Conservation (phyloP, 805 yeast species). For the Candida chauliodis region DNA sequence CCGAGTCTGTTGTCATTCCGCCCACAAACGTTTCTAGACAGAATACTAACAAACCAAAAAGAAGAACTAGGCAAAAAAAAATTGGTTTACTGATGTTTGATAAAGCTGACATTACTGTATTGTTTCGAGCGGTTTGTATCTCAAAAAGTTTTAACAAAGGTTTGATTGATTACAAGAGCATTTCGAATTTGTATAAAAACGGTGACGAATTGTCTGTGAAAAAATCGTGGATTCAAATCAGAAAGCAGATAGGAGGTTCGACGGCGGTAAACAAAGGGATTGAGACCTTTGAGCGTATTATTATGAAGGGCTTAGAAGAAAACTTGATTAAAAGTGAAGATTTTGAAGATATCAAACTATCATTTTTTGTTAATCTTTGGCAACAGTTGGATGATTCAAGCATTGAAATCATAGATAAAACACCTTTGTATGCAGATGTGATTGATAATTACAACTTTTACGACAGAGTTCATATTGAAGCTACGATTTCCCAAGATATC, state of each 20-base stretch:
- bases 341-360: conserved; percentile 48
- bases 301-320: conserved; percentile 54
- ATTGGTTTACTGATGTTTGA: conserved; percentile 20
- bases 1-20: not conserved
- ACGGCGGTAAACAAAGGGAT: conserved; percentile 57
- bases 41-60: not conserved
- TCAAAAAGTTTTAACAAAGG: conserved; percentile 57
- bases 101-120: conserved; percentile 47
- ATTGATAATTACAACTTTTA: conserved; percentile 49
- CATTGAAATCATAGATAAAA: conserved; percentile 24
- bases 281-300: conserved; percentile 64
- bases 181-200: conserved; percentile 47
- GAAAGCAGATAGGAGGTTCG: conserved; percentile 45
- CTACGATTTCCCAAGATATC: conserved; percentile 17
- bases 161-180: conserved; percentile 61
- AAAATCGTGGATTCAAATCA: conserved; percentile 68
- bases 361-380: conserved; percentile 64
- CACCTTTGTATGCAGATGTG: conserved; percentile 38
- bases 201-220: conserved; percentile 43
- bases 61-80: not conserved
- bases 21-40: not conserved
- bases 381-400: conserved; percentile 43
- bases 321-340: conserved; percentile 50
- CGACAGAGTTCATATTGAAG: conserved; percentile 13
- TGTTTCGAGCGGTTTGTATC: conserved; percentile 65